Conservation (phyloP, 2,329 filamentous ascomycete species). For the Esteya vermicola region DNA sequence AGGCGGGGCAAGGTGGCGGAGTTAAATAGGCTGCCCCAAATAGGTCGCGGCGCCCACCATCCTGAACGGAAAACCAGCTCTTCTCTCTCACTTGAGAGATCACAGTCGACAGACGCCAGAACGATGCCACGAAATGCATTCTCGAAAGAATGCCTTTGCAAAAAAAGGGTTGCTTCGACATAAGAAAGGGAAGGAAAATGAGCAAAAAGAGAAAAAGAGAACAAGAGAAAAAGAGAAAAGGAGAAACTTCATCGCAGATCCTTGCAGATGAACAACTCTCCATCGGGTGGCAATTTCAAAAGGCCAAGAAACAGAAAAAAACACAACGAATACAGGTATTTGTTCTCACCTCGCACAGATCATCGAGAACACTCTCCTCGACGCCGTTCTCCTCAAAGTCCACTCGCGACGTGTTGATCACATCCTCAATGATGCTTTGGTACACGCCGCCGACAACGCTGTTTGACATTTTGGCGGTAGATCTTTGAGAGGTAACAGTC, state of each 20-base stretch:
- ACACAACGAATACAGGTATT: background rate
- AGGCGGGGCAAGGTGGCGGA: conserved; percentile 14
- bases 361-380: conserved; percentile 71
- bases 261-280: too few species aligned
- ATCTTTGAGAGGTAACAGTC: too few species aligned
- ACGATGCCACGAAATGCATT: background rate
- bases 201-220: background rate
- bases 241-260: too few species aligned
- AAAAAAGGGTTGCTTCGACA: background rate
- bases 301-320: background rate
- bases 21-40: conserved; percentile 6
- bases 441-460: conserved; percentile 62
- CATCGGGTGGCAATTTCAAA: too few species aligned
- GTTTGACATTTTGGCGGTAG: conserved; percentile 38
- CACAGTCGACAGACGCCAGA: background rate
- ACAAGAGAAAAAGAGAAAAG: background rate
- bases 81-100: conserved; percentile 1
- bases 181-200: background rate
- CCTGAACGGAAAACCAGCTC: background rate
- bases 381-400: conserved; percentile 97
- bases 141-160: too few species aligned
- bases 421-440: conserved; percentile 62
- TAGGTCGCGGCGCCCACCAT: conserved; percentile 2
- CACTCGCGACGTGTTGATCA: conserved; percentile 80
- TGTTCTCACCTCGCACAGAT: conserved; percentile 68